Percentiles rank a stretch among this genome's conserved stretches.
Conservation (phyloP, 768 basidiomycete genomes). For the Calocybe indica region DNA sequence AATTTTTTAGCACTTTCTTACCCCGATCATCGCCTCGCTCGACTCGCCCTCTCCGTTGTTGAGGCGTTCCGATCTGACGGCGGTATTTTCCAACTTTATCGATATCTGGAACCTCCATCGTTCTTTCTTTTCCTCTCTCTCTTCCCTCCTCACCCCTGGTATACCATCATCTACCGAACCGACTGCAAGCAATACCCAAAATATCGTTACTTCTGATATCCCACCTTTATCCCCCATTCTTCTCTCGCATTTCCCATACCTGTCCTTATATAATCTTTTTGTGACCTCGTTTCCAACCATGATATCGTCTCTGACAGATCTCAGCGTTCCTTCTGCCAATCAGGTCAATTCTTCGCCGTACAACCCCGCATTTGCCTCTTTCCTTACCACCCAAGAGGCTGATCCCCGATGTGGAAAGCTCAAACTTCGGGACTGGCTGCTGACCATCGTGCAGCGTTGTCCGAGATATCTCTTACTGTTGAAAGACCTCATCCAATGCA, state of each 20-base stretch:
- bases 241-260: slow-evolving; percentile 80
- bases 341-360: slow-evolving; percentile 33
- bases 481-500: slow-evolving; percentile 72
- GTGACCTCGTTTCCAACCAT: slow-evolving; percentile 72
- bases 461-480: slow-evolving; percentile 82
- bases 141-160: slow-evolving; percentile 29
- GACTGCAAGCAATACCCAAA: slow-evolving; percentile 21
- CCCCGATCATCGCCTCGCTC: slow-evolving; percentile 71
- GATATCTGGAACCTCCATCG: slow-evolving; percentile 89
- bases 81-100: slow-evolving; percentile 83
- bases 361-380: slow-evolving; percentile 52
- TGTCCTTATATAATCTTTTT: slow-evolving; percentile 83
- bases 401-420: slow-evolving; percentile 70
- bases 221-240: slow-evolving; percentile 50
- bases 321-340: slow-evolving; percentile 40
- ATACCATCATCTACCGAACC: slow-evolving; percentile 16
- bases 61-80: slow-evolving; percentile 59
- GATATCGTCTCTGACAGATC: slow-evolving; percentile 48
- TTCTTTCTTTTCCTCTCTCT: slow-evolving; percentile 60
- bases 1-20: slow-evolving; percentile 64
- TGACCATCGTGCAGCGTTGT: slow-evolving; percentile 84
- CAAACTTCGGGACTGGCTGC: slow-evolving; percentile 77
- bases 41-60: slow-evolving; percentile 67
- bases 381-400: slow-evolving; percentile 58
- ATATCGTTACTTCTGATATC: not conserved